Evolutionary conservation across 176 grass and related monocot genomes (phyloP), one percentile per base, ranked within the genome.

Genomic region (Oryza longistaminata): DNA sequence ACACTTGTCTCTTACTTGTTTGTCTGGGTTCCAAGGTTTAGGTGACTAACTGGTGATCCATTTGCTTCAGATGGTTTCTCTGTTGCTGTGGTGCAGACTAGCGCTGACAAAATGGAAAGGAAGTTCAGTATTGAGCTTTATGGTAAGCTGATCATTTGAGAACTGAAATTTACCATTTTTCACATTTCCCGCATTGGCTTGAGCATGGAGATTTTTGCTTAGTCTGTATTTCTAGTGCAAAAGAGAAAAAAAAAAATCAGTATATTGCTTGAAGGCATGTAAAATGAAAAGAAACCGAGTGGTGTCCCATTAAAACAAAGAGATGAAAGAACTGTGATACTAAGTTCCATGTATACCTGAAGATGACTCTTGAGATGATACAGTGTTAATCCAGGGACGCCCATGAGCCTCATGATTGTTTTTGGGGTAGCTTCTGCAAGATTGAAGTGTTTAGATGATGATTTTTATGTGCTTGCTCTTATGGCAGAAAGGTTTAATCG

Each of bases 351-450:
- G 81, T 71, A 68, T 89, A 99, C 96, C 93, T 99, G 96, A 70
- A 99, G 91, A 92, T 99, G 96, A 37, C 96, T 99, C 81, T 99
- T 99, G 35, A 99, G 96, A 83, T 99, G 96, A 77, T 99, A 99
- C 68, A 99, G 67, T 80, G 96, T 99, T 77, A 99, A 85, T 85
- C 96, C 96, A 64, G 96, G 88, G 65, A 99, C 89, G 27, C 88
- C 91, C 96, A 99, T 96, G 55, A 94, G 89, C 81, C 93, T 96
- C 91, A 96, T 99, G 68, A 99, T 90, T 77, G 96, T 84, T 88
- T 99, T 99, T 3, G 96, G 96, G 16, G 96, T 99, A 78, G 93
- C 93, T 88, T 96, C 96, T 99, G 85, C 78, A 89, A 65, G 33
- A 85, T 77, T 11, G 3, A 73, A 53, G 11, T 75, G 31, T 10